Conservation (phyloP, 1,284 basidiomycete species). For the Agroathelia rolfsii region DNA sequence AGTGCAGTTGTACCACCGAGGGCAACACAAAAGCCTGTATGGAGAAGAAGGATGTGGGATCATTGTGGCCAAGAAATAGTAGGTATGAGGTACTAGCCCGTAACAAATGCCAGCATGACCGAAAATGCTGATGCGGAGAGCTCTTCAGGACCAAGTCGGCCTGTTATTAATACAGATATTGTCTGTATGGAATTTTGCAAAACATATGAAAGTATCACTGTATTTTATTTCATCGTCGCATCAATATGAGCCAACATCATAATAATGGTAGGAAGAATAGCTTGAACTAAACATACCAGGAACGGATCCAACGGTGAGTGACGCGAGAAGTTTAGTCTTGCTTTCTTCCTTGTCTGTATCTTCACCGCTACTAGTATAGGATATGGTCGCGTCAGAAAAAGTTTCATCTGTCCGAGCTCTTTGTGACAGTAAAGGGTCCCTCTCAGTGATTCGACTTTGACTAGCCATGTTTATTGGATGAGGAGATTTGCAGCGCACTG, state of each 20-base stretch:
- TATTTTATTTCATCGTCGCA: conserved; percentile 3
- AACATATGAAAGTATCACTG: conserved; percentile 56
- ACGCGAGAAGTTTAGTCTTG: conserved; percentile 29
- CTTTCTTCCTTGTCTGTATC: conserved; percentile 5
- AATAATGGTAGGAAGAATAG: conserved; percentile 1
- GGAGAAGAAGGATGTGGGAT: conserved; percentile 34
- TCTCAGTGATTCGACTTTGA: conserved; percentile 14
- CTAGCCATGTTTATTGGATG: conserved; percentile 15
- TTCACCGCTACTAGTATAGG: conserved; percentile 14
- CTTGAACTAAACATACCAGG: conserved; percentile 33
- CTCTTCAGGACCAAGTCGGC: conserved; percentile 57
- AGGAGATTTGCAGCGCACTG: no score
- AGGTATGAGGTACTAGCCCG: conserved; percentile 45
- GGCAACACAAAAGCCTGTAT: conserved; percentile 61
- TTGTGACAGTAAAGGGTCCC: conserved; percentile 18
- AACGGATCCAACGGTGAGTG: conserved; percentile 42
- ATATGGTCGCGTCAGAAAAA: conserved; percentile 14
- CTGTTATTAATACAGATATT: conserved; percentile 48
- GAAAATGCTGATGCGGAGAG: conserved; percentile 64
- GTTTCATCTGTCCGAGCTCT: conserved; percentile 4
- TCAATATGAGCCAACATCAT: conserved; percentile 4
- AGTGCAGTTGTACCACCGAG: conserved; percentile 69
- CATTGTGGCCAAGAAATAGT: conserved; percentile 20
- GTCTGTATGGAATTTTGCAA: conserved; percentile 69
- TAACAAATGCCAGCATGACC: conserved; percentile 68